Base-by-base conservation (phyloP, 2,329 filamentous ascomycete genomes). In the Hymenoscyphus albidus region DNA sequence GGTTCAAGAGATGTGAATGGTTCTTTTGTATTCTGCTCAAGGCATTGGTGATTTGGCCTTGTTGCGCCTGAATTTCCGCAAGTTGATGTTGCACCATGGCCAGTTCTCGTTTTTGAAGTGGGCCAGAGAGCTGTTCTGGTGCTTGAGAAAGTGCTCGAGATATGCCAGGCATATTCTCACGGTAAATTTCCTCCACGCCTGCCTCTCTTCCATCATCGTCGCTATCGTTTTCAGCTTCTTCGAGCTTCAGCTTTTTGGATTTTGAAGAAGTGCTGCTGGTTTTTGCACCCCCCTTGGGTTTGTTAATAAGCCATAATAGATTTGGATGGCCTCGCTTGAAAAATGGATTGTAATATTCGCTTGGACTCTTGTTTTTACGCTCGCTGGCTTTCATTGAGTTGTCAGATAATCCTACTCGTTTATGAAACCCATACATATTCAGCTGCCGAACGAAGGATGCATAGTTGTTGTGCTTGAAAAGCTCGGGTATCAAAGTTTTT, bases 311-410 rank as follows among this genome's bases (percentile, higher is more conserved):
- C 94, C 94, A 98, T 4, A 97, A 81, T 58, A 99, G 81, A 76
- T 97, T 96, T 3, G 93, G 93, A 70, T 96, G 89, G 4, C 93
- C 94, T 57, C 93, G 90, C 71, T 93, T 91, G 79, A 99, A 99
- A 79, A 93, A 99, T 10, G 92, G 92, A 76, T 99, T 97, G 71
- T 91, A 93, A 77, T 99, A 99, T 81, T 98, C 95, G 83, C 93
- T 98, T 0, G 95, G 95, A 65, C 93, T 97, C 80, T 99, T 99
- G 76, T 94, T 94, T 77, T 97, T 97, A 67, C 93, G 89, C 79
- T 98, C 95, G 75, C 93, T 97, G 5, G 96, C 93, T 70, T 95
- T 91, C 90, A 99, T 96, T 0, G 93, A 97, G 75, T 97, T 97
- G 77, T 99, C 95, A 3, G 93, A 97, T 18, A 99, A 83, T 3